Evolutionary conservation across 2,329 filamentous ascomycete genomes (phyloP).

Genomic region (Talaromyces sp.): DNA sequence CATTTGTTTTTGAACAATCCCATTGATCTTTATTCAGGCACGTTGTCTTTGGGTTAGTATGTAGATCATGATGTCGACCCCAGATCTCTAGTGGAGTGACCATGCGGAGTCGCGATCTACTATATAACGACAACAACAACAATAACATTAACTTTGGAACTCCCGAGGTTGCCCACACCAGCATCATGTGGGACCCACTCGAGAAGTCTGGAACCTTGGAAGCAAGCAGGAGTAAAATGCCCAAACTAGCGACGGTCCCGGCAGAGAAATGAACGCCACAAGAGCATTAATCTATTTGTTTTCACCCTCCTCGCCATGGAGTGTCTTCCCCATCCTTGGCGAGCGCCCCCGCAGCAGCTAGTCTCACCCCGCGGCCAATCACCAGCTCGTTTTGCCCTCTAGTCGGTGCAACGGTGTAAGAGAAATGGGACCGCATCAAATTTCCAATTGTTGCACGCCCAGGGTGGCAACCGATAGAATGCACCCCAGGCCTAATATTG

Average conservation of each 20-base stretch:
- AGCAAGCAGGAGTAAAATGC: no score
- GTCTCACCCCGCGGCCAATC: constrained; percentile 11
- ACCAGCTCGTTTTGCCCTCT: background rate
- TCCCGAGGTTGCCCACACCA: no score
- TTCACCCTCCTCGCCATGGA: background rate
- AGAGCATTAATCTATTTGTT: background rate
- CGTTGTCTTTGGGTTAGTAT: no score
- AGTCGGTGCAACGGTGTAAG: constrained; percentile 18
- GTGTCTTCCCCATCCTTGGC: constrained; percentile 11
- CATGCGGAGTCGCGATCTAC: no score
- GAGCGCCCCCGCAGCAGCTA: constrained; percentile 15
- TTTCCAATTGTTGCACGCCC: constrained; percentile 8
- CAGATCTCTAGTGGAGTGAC: no score
- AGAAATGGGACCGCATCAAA: background rate
- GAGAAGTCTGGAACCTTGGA: no score
- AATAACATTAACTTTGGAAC: no score
- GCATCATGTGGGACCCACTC: no score
- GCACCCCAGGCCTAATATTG: background rate
- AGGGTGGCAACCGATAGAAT: background rate
- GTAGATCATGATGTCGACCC: background rate
- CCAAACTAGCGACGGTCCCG: no score
- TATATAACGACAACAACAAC: no score
- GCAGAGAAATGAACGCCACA: background rate
- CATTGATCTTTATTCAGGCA: no score
- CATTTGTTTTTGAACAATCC: no score